Evolutionary conservation across 805 yeast species (phyloP).

Genomic region (Yamadazyma tumulicola): DNA sequence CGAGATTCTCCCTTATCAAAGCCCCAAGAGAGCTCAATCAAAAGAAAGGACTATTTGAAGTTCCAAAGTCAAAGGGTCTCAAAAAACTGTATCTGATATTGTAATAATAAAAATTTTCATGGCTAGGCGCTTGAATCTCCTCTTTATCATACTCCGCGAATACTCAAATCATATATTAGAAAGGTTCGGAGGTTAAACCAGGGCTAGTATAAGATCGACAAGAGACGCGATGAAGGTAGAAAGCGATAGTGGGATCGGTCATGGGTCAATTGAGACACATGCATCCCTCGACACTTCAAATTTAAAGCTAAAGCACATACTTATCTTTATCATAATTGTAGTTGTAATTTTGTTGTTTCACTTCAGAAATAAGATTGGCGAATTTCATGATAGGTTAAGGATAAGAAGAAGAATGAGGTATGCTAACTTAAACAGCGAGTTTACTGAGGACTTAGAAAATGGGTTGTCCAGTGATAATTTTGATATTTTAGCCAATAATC

Average conservation of each 20-base stretch:
- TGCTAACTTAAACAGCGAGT: conserved; percentile 10
- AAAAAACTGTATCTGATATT: too few relatives aligned
- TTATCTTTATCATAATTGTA: conserved; percentile 15
- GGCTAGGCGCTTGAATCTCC: too few relatives aligned
- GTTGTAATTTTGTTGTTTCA: conserved; percentile 23
- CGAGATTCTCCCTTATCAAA: too few relatives aligned
- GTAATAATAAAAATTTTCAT: too few relatives aligned
- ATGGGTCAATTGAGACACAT: conserved; percentile 1
- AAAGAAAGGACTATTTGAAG: too few relatives aligned
- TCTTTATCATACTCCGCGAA: too few relatives aligned
- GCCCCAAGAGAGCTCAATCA: too few relatives aligned
- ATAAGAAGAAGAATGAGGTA: conserved; percentile 21
- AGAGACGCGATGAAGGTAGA: conserved; percentile 4
- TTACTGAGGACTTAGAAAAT: conserved; percentile 25
- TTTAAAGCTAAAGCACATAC: conserved; percentile 13
- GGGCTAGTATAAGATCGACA: too few relatives aligned
- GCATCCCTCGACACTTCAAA: conserved; percentile 4
- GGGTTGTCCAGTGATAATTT: conserved; percentile 62
- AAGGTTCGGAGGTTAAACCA: too few relatives aligned
- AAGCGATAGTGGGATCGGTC: conserved; percentile 5
- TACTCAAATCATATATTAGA: too few relatives aligned
- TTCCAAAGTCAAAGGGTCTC: too few relatives aligned
- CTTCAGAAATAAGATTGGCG: conserved; percentile 28
- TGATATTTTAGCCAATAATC: conserved; percentile 42
- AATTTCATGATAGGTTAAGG: conserved; percentile 25